These are phyloP conservation scores for Medicago lupulina DNA, from an alignment of 306 rosid genomes.

Conservation along the genomic window DNA sequence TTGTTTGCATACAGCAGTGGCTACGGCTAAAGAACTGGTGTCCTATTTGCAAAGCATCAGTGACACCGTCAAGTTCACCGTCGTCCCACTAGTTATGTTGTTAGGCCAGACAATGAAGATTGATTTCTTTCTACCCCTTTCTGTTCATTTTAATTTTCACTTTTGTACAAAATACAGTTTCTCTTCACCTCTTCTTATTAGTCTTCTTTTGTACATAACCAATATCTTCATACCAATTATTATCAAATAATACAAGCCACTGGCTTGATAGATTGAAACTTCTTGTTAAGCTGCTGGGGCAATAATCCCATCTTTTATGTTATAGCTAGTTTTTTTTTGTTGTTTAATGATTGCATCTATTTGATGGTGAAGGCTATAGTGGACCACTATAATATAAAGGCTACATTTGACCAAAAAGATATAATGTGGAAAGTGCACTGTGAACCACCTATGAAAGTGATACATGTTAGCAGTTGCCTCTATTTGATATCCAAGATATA, in stretches of 20 bases:
- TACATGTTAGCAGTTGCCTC: too few species aligned
- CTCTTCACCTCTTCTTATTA: constrained; percentile 37
- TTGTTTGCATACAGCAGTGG: constrained; percentile 83
- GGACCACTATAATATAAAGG: neutral
- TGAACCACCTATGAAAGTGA: too few species aligned
- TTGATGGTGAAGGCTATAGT: neutral
- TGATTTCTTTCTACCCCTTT: constrained; percentile 25
- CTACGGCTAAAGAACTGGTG: constrained; percentile 93
- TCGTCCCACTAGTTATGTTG: constrained; percentile 49
- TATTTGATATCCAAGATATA: too few species aligned
- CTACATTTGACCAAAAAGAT: neutral
- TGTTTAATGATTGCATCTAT: neutral
- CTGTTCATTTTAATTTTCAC: constrained; percentile 34
- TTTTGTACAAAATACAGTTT: constrained; percentile 53
- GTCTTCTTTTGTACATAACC: constrained; percentile 72
- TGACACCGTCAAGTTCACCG: constrained; percentile 46
- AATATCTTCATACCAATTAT: constrained; percentile 49
- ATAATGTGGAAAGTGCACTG: too few species aligned
- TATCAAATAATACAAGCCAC: constrained; percentile 63
- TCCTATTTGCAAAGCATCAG: constrained; percentile 90
- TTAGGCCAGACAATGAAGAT: constrained; percentile 40
- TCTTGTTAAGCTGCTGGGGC: constrained; percentile 49
- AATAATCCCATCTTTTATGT: constrained; percentile 34
- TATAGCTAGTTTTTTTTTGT: neutral
- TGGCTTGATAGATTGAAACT: constrained; percentile 48